phyloP scores from a whole-genome alignment of 805 yeast genomes.

The Diddensiella transvaalensis region DNA sequence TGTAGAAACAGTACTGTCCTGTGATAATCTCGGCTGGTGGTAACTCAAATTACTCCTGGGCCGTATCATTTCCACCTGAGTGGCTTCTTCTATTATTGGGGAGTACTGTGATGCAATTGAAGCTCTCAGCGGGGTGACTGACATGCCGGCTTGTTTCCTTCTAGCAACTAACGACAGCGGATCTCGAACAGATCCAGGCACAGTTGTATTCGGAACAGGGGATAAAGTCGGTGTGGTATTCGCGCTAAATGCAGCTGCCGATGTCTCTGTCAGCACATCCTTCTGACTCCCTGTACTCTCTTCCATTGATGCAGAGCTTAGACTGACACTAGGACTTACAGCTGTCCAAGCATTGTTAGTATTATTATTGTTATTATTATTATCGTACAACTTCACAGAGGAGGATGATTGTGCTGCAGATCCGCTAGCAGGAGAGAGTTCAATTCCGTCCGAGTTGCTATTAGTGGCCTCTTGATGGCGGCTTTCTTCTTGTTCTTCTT shows the following conservation, averaged over 20 bases:
- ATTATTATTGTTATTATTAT: too few species aligned
- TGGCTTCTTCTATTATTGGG: constrained; percentile 23
- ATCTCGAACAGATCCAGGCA: constrained; percentile 2
- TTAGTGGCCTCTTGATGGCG: too few species aligned
- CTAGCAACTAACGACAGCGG: constrained; percentile 9
- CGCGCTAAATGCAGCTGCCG: neutral
- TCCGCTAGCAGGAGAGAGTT: too few species aligned
- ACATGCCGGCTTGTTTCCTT: constrained; percentile 4
- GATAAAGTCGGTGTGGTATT: neutral
- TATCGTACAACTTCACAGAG: neutral
- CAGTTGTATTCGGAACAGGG: neutral
- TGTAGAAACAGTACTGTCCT: neutral
- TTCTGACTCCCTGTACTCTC: neutral
- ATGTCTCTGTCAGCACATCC: neutral
- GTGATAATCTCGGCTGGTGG: neutral
- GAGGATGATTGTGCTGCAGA: too few species aligned
- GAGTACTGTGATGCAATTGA: constrained; percentile 22
- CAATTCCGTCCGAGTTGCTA: too few species aligned
- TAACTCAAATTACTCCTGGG: neutral
- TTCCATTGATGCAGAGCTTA: neutral
- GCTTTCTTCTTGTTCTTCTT: too few species aligned
- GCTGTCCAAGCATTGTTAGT: constrained; percentile 1
- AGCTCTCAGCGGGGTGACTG: constrained; percentile 9
- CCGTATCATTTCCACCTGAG: constrained; percentile 15
- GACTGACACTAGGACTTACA: neutral